phyloP scores from a whole-genome alignment of 2,329 filamentous ascomycete genomes.

The Penicillium sp. region DNA sequence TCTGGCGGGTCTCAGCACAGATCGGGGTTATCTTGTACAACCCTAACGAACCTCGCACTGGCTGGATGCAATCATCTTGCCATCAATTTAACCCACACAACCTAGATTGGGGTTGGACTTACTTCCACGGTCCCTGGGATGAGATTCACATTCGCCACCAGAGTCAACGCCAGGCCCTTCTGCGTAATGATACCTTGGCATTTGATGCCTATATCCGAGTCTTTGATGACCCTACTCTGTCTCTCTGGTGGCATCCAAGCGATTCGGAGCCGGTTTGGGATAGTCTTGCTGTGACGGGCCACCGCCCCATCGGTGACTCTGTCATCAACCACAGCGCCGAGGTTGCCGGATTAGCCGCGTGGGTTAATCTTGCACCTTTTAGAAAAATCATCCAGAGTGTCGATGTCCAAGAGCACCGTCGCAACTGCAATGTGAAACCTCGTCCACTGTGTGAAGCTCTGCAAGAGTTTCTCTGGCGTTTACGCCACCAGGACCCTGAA shows the following conservation, averaged over 20 bases:
- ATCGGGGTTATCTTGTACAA: conserved; percentile 62
- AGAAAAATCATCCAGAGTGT: conserved; percentile 52
- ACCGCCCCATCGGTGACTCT: conserved; percentile 49
- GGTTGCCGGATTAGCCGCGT: conserved; percentile 55
- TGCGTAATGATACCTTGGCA: conserved; percentile 58
- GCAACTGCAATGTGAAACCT: conserved; percentile 44
- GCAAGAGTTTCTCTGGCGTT: conserved; percentile 49
- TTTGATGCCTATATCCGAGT: conserved; percentile 61
- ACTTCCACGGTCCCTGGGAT: conserved; percentile 57
- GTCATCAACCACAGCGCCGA: conserved; percentile 44
- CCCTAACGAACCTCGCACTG: conserved; percentile 57
- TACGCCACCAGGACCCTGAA: conserved; percentile 43
- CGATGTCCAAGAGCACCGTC: conserved; percentile 44
- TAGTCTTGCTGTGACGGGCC: conserved; percentile 54
- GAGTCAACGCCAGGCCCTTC: conserved; percentile 55
- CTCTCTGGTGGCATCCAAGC: conserved; percentile 58
- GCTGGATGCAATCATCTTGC: conserved; percentile 52
- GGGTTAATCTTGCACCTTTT: conserved; percentile 58
- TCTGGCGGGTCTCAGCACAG: conserved; percentile 54
- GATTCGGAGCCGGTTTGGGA: conserved; percentile 53
- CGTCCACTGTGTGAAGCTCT: conserved; percentile 50
- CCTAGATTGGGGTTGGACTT: conserved; percentile 62
- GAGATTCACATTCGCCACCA: conserved; percentile 56
- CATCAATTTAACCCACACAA: conserved; percentile 58
- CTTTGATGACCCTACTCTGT: conserved; percentile 57